Percentiles rank a stretch among this genome's conserved stretches.
Conservation (phyloP, 1,284 basidiomycete species). For the Coniferiporia sulphurascens region DNA sequence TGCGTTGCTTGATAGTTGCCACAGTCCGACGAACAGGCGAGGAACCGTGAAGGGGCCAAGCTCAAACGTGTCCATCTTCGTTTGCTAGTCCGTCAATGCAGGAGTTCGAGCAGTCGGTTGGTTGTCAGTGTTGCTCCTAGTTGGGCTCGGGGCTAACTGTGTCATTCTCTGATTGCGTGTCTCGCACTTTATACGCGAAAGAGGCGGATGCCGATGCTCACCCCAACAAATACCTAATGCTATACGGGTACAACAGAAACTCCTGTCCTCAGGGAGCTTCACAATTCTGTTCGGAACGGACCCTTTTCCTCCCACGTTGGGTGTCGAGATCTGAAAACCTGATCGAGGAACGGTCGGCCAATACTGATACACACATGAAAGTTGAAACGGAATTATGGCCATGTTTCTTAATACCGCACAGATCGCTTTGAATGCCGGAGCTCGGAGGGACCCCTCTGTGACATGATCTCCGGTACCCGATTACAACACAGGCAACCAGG, state of each 20-base stretch:
- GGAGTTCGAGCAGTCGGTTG: too few species aligned
- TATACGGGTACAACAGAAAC: neutral
- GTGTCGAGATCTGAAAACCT: slow-evolving; percentile 3
- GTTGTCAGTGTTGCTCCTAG: neutral
- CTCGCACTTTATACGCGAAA: neutral
- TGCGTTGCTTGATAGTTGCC: slow-evolving; percentile 78
- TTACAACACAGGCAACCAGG: neutral
- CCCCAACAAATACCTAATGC: slow-evolving; percentile 1
- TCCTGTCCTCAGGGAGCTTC: neutral
- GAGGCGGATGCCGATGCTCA: neutral
- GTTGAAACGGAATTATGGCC: slow-evolving; percentile 4
- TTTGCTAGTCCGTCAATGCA: too few species aligned
- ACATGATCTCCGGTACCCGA: neutral
- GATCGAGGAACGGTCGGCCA: neutral
- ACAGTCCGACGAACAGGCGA: slow-evolving; percentile 71
- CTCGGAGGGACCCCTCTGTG: neutral
- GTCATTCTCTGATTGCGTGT: neutral
- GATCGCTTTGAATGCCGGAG: slow-evolving; percentile 1
- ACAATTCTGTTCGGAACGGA: neutral
- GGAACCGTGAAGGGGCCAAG: slow-evolving; percentile 59
- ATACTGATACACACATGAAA: slow-evolving; percentile 1
- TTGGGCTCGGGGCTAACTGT: neutral
- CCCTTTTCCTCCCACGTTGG: slow-evolving; percentile 2
- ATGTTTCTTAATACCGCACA: too few species aligned
- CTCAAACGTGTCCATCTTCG: slow-evolving; percentile 43